phyloP scores from a whole-genome alignment of 306 rosid species.

The Herpetospermum pedunculosum region DNA sequence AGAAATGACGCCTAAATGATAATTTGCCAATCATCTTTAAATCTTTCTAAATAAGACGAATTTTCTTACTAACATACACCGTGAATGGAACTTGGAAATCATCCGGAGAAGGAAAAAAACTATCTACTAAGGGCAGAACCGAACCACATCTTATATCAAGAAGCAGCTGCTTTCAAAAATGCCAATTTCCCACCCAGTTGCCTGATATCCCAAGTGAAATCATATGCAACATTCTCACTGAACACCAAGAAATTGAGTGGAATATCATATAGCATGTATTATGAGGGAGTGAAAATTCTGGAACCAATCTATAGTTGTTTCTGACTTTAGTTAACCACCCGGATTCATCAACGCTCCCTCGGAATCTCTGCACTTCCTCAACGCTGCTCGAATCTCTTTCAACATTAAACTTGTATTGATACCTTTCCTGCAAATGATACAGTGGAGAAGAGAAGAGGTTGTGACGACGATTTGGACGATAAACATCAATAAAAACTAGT shows the following conservation, averaged over 20 bases:
- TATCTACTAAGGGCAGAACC: neutral
- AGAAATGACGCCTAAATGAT: neutral
- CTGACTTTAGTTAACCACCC: neutral
- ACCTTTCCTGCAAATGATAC: conserved; percentile 52
- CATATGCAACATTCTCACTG: neutral
- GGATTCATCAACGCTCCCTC: conserved; percentile 3
- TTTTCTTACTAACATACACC: neutral
- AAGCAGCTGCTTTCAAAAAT: neutral
- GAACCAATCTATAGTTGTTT: neutral
- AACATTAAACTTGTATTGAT: conserved; percentile 49
- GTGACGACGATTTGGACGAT: neutral
- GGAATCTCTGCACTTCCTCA: conserved; percentile 50
- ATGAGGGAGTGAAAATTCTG: neutral
- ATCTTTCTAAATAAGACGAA: neutral
- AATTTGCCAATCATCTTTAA: neutral
- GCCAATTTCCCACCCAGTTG: neutral
- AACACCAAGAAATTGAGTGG: neutral
- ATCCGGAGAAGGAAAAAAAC: neutral
- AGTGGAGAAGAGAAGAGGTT: neutral
- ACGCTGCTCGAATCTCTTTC: conserved; percentile 64
- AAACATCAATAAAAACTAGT: too few species aligned
- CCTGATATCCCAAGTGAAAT: neutral
- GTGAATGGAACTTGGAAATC: neutral
- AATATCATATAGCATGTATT: neutral
- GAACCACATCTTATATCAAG: neutral